These are phyloP conservation scores for Simmondsia chinensis DNA, from an alignment of 148 eudicot species.

Conservation along the genomic window DNA sequence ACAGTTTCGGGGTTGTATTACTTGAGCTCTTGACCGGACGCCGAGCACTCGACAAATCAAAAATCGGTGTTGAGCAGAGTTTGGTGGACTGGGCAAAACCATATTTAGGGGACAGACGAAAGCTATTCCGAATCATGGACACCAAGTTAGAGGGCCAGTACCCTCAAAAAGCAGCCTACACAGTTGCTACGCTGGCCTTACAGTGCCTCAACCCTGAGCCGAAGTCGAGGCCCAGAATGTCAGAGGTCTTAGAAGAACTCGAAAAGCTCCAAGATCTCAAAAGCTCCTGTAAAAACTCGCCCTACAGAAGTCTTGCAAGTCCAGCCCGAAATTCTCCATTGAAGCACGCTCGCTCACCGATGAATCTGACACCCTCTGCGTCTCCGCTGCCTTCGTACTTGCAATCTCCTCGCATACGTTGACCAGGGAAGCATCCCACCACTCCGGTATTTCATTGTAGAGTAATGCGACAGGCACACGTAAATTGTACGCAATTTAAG, in stretches of 20 bases:
- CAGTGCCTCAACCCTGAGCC: conserved; percentile 50
- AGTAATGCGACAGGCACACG: too few relatives aligned
- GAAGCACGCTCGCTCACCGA: conserved; percentile 34
- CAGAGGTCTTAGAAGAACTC: conserved; percentile 55
- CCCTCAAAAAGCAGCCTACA: conserved; percentile 64
- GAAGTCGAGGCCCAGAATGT: conserved; percentile 55
- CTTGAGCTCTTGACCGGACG: conserved; percentile 71
- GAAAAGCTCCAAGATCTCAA: conserved; percentile 61
- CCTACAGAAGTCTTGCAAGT: conserved; percentile 18
- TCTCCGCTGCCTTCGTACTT: conserved; percentile 44
- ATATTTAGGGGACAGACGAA: conserved; percentile 54
- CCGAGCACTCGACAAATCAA: conserved; percentile 60
- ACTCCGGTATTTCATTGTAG: too few relatives aligned
- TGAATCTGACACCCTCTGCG: conserved; percentile 33
- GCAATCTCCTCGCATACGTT: conserved; percentile 33
- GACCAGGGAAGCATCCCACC: conserved; percentile 4
- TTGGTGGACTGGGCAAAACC: conserved; percentile 84
- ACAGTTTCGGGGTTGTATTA: conserved; percentile 74
- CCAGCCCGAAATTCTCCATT: conserved; percentile 26
- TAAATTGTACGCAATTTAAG: too few relatives aligned
- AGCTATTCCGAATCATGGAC: conserved; percentile 70
- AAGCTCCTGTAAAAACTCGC: conserved; percentile 18
- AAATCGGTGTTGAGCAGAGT: conserved; percentile 47
- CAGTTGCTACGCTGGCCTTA: conserved; percentile 55
- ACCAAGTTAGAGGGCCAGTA: conserved; percentile 74